These are phyloP conservation scores for Diaporthe citri DNA, from an alignment of 2,329 filamentous ascomycete species.

Conservation along the genomic window DNA sequence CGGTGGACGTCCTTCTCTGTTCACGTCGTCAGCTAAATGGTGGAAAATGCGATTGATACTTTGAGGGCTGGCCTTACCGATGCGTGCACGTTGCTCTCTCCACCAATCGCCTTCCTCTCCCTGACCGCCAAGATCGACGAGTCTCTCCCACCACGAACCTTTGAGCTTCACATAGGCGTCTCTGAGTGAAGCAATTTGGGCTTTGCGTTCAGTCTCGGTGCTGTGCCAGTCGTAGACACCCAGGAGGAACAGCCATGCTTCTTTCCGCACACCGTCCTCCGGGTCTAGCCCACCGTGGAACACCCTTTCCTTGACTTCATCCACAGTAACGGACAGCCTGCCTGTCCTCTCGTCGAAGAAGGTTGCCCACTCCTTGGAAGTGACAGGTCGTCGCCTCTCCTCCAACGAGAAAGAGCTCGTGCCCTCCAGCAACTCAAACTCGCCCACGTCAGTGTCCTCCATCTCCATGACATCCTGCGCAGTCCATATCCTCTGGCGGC, in stretches of 20 bases:
- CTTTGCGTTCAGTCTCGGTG: conserved; percentile 85
- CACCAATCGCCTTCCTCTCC: conserved; percentile 93
- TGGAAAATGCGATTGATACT: no score
- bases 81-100: conserved; percentile 92
- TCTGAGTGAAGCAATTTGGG: conserved; percentile 83
- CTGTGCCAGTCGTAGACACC: conserved; percentile 96
- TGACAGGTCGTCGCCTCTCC: conserved; percentile 82
- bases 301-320: conserved; percentile 97
- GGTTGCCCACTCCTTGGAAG: conserved; percentile 87
- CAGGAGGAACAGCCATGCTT: conserved; percentile 95
- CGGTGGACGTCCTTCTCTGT: conserved; percentile 98
- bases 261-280: conserved; percentile 92
- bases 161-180: conserved; percentile 97
- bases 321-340: conserved; percentile 80
- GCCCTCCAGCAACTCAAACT: conserved; percentile 94
- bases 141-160: conserved; percentile 94
- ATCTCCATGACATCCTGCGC: conserved; percentile 92
- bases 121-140: conserved; percentile 84
- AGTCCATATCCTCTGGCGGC: conserved; percentile 90
- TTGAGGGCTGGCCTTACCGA: conserved; percentile 73
- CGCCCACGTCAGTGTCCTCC: conserved; percentile 93
- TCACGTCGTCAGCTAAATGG: conserved; percentile 40
- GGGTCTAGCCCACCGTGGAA: conserved; percentile 93
- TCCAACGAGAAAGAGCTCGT: conserved; percentile 79
- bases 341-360: conserved; percentile 87